Base-by-base conservation (phyloP, 2,329 filamentous ascomycete species). In the Xylaria sp. region DNA sequence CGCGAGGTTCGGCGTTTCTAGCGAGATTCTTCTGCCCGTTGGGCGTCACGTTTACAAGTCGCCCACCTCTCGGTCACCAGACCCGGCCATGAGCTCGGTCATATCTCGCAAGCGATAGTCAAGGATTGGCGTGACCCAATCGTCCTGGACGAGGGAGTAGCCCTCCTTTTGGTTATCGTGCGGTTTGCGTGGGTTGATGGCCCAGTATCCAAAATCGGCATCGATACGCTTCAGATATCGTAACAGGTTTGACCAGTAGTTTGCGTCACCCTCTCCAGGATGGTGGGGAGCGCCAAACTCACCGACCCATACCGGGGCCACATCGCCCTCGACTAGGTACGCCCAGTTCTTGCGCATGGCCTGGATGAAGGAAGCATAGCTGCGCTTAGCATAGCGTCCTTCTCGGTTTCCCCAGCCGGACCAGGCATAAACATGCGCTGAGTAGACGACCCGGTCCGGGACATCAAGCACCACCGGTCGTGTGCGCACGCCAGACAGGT, bases 201-300 rank as follows among this genome's bases (percentile, higher is more conserved):
- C 89, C 90, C 90, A 92, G 78, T 92, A 92, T 6, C 86, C 90
- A 80, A 90, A 90, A 73, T 91, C 89, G 9, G 87, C 87, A 72
- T 90, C 88, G 59, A 88, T 78, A 2, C 81, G 78, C 73, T 84
- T 84, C 65, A 92, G 81, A 76, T 85, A 90, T 32, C 81, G 82
- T 80, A 90, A 80, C 77, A 92, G 77, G 76, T 91, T 88, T 51
- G 80, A 78, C 90, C 89, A 92, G 80, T 92, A 92, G 73, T 89
- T 88, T 64, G 82, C 81, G 71, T 90, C 88, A 7, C 88, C 87
- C 8, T 83, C 79, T 39, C 82, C 83, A 0, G 88, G 88, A 5
- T 77, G 69, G 57, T 81, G 79, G 19, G 89, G 86, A 30, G 87
- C 86, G 1, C 90, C 89, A 67, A 92, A 86, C 79, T 92, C 90